Percentiles rank a stretch among this genome's conserved stretches.
Conservation (phyloP, 192 early-diverging fungal genomes). For the Piromyces finnis region DNA sequence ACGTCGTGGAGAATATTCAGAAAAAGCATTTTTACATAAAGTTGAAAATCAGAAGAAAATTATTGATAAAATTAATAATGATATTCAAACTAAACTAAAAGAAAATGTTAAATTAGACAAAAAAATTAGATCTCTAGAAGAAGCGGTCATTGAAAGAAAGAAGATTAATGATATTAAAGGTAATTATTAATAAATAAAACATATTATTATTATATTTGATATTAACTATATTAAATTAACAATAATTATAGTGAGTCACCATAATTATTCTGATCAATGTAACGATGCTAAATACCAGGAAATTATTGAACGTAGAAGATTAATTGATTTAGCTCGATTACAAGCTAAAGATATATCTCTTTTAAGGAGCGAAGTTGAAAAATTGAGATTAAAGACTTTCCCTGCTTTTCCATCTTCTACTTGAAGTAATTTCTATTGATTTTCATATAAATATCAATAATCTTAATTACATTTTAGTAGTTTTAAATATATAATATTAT, state of each 20-base stretch:
- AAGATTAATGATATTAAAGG: slow-evolving; percentile 20
- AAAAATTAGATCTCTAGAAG: slow-evolving; percentile 9
- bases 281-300: slow-evolving; percentile 1
- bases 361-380: slow-evolving; percentile 31
- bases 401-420: slow-evolving; percentile 26
- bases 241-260: neutral
- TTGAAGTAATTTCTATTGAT: too few species aligned
- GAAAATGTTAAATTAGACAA: slow-evolving; percentile 21
- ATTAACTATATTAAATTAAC: too few species aligned
- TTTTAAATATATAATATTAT: too few species aligned
- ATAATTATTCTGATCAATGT: neutral
- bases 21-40: slow-evolving; percentile 22
- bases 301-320: slow-evolving; percentile 20
- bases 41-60: slow-evolving; percentile 14
- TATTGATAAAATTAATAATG: slow-evolving; percentile 8
- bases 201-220: too few species aligned
- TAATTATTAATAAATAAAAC: slow-evolving; percentile 4
- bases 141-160: slow-evolving; percentile 15
- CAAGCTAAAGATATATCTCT: slow-evolving; percentile 45
- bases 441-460: too few species aligned
- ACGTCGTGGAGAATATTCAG: slow-evolving; percentile 21
- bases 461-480: too few species aligned
- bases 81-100: slow-evolving; percentile 15
- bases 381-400: slow-evolving; percentile 31
- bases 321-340: slow-evolving; percentile 34